Conservation (phyloP, 306 rosid genomes). For the Prunus persica region Prunus_persica_NCBIv2 NC_034012.1:3188501-3189000, state of each 20-base stretch:
- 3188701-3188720: constrained; percentile 15
- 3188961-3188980: background rate
- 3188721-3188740: constrained; percentile 13
- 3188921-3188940: background rate
- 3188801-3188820: background rate
- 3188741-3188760: background rate
- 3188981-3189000: background rate
- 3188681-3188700: constrained; percentile 1
- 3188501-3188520: constrained; percentile 19
- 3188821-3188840: background rate
- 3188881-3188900: background rate
- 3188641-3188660: constrained; percentile 18
- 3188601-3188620: constrained; percentile 13
- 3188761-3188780: constrained; percentile 27
- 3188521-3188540: background rate
- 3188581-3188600: background rate
- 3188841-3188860: background rate
- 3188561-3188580: background rate
- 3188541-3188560: background rate
- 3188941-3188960: background rate
- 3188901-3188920: background rate
- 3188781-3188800: background rate
- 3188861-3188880: background rate
- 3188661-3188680: background rate
- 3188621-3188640: constrained; percentile 27